phyloP scores from a whole-genome alignment of 306 rosid genomes.

The Adenanthera pavonina region DNA sequence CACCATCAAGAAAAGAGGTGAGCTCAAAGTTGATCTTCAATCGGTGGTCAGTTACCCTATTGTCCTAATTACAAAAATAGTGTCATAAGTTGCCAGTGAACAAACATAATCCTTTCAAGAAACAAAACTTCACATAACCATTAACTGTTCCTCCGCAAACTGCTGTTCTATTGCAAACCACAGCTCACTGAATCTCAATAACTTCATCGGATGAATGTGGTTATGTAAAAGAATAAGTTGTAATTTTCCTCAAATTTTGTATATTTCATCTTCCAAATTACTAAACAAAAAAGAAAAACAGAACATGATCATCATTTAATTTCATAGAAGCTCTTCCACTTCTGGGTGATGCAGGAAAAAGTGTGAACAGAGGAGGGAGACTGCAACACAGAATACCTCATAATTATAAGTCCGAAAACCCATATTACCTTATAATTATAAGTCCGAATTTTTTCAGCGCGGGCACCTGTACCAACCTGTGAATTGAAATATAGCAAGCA shows the following conservation, averaged over 20 bases:
- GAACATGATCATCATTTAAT: constrained; percentile 27
- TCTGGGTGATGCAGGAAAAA: constrained; percentile 26
- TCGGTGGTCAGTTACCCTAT: constrained; percentile 94
- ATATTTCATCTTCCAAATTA: constrained; percentile 25
- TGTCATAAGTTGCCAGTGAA: constrained; percentile 35
- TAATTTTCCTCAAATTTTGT: constrained; percentile 14
- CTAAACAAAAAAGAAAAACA: neutral
- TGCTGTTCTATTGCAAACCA: constrained; percentile 15
- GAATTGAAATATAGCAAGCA: constrained; percentile 28
- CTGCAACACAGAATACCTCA: constrained; percentile 64
- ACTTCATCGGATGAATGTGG: constrained; percentile 20
- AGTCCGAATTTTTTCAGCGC: constrained; percentile 93
- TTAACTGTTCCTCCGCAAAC: constrained; percentile 17
- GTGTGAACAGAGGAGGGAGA: constrained; percentile 1
- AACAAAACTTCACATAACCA: constrained; percentile 6
- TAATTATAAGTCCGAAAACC: constrained; percentile 76
- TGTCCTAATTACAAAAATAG: constrained; percentile 61
- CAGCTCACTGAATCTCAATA: constrained; percentile 23
- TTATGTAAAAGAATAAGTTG: constrained; percentile 8
- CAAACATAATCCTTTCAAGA: constrained; percentile 14
- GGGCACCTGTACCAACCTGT: constrained; percentile 98
- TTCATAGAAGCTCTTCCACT: constrained; percentile 19
- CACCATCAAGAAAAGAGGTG: constrained; percentile 85
- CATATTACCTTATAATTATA: constrained; percentile 68
- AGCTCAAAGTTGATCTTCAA: constrained; percentile 87